Conservation (phyloP, 1,139 yeast species). For the Eremothecium cymbalariae region DNA sequence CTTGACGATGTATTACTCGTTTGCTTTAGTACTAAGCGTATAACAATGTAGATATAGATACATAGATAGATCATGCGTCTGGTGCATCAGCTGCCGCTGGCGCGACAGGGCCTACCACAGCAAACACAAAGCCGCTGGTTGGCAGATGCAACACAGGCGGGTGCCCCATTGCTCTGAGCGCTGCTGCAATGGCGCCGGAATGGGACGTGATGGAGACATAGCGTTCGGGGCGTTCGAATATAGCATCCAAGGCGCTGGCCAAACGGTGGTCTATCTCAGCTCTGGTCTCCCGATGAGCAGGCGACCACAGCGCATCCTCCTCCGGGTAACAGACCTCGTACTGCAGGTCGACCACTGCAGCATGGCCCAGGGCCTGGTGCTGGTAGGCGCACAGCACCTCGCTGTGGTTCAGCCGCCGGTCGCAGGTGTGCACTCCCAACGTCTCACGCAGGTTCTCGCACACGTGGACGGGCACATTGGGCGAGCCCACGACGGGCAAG, state of each 20-base stretch:
- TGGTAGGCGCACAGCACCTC: constrained; percentile 19
- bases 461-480: constrained; percentile 26
- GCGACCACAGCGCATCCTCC: constrained; percentile 38
- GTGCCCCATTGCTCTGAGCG: constrained; percentile 45
- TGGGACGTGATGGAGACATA: constrained; percentile 49
- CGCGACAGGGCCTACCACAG: constrained; percentile 39
- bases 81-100: constrained; percentile 10
- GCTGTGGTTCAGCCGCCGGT: constrained; percentile 38
- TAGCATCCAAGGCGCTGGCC: constrained; percentile 34
- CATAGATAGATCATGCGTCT: constrained; percentile 3
- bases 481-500: constrained; percentile 7
- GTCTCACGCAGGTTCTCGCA: constrained; percentile 58
- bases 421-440: constrained; percentile 61
- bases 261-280: constrained; percentile 45
- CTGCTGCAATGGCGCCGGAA: constrained; percentile 51
- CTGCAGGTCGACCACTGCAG: constrained; percentile 31
- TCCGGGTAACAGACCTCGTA: constrained; percentile 43
- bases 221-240: constrained; percentile 29
- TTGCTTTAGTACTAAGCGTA: constrained; percentile 12
- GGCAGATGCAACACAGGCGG: constrained; percentile 44
- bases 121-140: constrained; percentile 56
- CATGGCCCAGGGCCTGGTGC: constrained; percentile 6
- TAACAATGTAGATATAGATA: background rate
- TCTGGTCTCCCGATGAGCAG: constrained; percentile 40
- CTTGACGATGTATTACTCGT: constrained; percentile 2